Evolutionary conservation across 2,329 filamentous ascomycete genomes (phyloP), one percentile per base, ranked within the genome.

Genomic region (Graphilbum sp.): DNA sequence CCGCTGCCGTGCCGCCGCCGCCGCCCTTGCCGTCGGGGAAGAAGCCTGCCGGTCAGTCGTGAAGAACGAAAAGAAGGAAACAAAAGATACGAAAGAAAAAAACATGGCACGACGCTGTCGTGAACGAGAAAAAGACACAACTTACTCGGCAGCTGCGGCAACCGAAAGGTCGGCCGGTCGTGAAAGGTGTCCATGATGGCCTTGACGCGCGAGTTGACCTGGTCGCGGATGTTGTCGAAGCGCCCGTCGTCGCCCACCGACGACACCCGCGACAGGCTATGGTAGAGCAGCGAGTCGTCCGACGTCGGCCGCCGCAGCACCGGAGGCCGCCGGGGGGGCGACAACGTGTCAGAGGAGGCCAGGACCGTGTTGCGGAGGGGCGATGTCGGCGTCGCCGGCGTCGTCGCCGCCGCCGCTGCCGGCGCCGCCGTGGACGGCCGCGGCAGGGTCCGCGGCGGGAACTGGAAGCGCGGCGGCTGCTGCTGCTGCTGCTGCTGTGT

Each of bases 121-220:
- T n/a, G n/a, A n/a, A n/a, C n/a, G n/a, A n/a, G 13, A 35, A 4
- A 18, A 21, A 29, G 17, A 32, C 18, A 3, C n/a, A 25, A 51
- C 54, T 38, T 51, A 51, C 51, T 60, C 2, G 75, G 69, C 29
- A 81, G 57, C 50, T 76, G 60, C 1, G 75, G 69, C 29, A 81
- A 56, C 50, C 76, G 83, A 57, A 87, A 79, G 39, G 76, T 83
- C 2, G 86, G 82, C 31, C 69, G 61, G 49, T 94, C 86, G 52
- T 85, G 77, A 44, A 83, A 73, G 51, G 80, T 92, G 53, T 95
- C 87, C 51, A 77, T 81, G 53, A 96, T 82, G 5, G 88, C 88
- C 59, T 93, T 93, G 51, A 90, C 67, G 32, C 88, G 72, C 47
- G 81, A 85, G 50, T 95, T 96, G 46, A 88, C 79, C 62, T 90